Base-by-base conservation (phyloP, 495 filamentous ascomycete genomes). In the Penicillium nucicola region DNA sequence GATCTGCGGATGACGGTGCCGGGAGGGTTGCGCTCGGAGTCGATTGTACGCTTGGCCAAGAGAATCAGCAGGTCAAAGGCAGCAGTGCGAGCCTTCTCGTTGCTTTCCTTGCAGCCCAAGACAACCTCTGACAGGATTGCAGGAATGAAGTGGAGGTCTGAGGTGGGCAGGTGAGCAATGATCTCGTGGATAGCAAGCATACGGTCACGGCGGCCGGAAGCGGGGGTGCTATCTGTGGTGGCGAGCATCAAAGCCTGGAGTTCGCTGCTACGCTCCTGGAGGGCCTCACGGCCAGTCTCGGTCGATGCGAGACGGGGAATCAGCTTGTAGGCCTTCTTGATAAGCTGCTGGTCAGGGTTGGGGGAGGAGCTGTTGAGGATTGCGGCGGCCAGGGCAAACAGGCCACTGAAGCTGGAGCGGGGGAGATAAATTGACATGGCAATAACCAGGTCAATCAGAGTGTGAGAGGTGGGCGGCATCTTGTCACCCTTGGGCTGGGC, bases 291-390 rank as follows among this genome's bases (percentile, higher is more conserved):
- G 13, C 95, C 95, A 22, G 71, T 77, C n/a, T 84, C 78, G 6
- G 90, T 92, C 25, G 87, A 83, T 3, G 88, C 86, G 36, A 98
- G 80, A 25, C 92, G 83, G 7, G 93, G 92, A 45, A 98, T 90
- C 41, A 98, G 77, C 69, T 97, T 97, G 77, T 97, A 98, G 3
- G 93, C 92, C 71, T 98, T 98, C 81, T 98, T 98, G 66, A 97
- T 90, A n/a, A 98, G 77, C 62, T 97, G 92, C 20, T 93, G 87
- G 54, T 97, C 95, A 36, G 61, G 25, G 64, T 67, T 48, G 55
- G 60, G 45, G 3, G 62, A 60, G 19, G 56, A 43, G 55, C 83
- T 85, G 56, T 85, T 82, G 47, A 97, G 80, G 42, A 96, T 85
- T 11, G 86, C 75, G 0, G 89, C 77, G 5, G 92, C 88, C 51